Evolutionary conservation across 2,329 filamentous ascomycete species (phyloP).

Genomic region (Sporothrix globosa): DNA sequence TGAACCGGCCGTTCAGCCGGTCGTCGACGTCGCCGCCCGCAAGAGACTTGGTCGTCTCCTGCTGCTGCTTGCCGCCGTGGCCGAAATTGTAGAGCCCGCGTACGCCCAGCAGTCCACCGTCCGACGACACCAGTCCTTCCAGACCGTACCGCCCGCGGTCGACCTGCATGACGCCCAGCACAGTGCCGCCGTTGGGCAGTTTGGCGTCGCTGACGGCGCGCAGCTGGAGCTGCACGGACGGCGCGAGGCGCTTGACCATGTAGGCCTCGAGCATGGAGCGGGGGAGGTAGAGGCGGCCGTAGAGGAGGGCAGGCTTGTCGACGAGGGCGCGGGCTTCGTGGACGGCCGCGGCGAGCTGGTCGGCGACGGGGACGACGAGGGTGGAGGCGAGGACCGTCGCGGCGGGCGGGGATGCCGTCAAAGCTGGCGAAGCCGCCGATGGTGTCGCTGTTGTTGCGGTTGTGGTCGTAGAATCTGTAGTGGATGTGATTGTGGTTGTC

Average conservation of each 20-base stretch:
- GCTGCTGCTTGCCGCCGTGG: neutral
- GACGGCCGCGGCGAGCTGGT: conserved; percentile 32
- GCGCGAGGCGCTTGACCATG: conserved; percentile 76
- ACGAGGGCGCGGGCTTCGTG: conserved; percentile 37
- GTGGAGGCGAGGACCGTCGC: conserved; percentile 20
- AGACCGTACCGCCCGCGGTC: conserved; percentile 85
- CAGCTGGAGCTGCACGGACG: conserved; percentile 77
- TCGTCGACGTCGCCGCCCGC: conserved; percentile 43
- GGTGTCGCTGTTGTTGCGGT: neutral
- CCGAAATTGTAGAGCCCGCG: conserved; percentile 95
- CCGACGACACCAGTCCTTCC: conserved; percentile 89
- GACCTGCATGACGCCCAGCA: conserved; percentile 74
- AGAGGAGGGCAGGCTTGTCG: conserved; percentile 58
- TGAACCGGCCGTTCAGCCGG: conserved; percentile 75
- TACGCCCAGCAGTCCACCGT: conserved; percentile 84
- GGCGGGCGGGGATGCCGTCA: conserved; percentile 16
- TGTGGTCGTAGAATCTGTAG: neutral
- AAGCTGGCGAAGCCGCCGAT: neutral
- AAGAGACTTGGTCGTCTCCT: too few relatives aligned
- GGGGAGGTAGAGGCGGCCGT: conserved; percentile 80
- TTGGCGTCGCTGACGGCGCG: conserved; percentile 74
- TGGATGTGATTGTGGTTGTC: neutral
- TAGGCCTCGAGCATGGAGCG: conserved; percentile 84
- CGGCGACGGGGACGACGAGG: conserved; percentile 32
- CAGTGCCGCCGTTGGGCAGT: conserved; percentile 74